Evolutionary conservation across 352 stramenopile species (phyloP).

Genomic region (Globisporangium echinulatum): DNA sequence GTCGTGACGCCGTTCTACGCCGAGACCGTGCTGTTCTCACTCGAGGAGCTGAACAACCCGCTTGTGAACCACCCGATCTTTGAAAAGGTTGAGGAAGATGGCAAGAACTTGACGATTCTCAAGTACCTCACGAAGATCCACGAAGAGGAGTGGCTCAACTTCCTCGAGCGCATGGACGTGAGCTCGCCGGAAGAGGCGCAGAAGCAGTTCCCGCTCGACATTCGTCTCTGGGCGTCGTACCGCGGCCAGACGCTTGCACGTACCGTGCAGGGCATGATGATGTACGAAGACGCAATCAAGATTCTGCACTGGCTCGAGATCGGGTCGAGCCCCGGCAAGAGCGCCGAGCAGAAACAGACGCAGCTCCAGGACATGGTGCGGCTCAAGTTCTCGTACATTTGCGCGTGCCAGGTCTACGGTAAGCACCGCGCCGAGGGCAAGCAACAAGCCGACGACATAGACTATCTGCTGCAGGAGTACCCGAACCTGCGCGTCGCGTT

Average conservation of each 20-base stretch:
- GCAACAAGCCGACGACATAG: conserved; percentile 70
- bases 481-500: conserved; percentile 83
- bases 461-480: conserved; percentile 74
- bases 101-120: conserved; percentile 80
- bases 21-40: conserved; percentile 75
- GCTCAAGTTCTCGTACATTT: conserved; percentile 85
- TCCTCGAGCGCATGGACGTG: conserved; percentile 76
- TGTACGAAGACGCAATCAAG: conserved; percentile 85
- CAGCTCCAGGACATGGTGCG: conserved; percentile 82
- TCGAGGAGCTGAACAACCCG: conserved; percentile 75
- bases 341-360: conserved; percentile 66
- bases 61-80: conserved; percentile 84
- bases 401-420: conserved; percentile 78
- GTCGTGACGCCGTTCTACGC: conserved; percentile 82
- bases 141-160: conserved; percentile 83
- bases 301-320: conserved; percentile 85
- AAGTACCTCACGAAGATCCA: conserved; percentile 85
- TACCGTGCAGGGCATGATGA: conserved; percentile 83
- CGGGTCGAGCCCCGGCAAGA: conserved; percentile 55
- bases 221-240: conserved; percentile 78
- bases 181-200: conserved; percentile 65
- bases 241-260: conserved; percentile 72
- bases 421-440: conserved; percentile 66
- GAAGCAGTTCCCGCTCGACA: conserved; percentile 62
- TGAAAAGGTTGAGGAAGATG: conserved; percentile 75